A percentile compares a stretch with the other conserved stretches of the same genome.
Evolutionary conservation across 139 green algal genomes (phyloP).

Genomic region (Chlamydomonas applanata): DNA sequence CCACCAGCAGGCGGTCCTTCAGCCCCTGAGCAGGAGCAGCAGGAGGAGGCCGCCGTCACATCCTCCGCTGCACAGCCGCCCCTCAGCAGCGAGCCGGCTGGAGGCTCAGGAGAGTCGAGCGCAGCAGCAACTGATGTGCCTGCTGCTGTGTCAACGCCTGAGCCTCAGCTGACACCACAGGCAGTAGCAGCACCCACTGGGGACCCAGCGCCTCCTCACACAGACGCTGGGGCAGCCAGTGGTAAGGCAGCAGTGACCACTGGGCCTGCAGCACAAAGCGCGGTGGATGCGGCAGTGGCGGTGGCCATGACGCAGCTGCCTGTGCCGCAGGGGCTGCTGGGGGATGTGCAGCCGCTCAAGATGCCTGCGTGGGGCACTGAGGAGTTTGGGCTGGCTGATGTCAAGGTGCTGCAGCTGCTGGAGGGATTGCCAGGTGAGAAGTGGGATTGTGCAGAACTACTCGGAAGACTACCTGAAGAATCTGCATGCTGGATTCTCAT

Average conservation of each 20-base stretch:
- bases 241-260: too few relatives aligned
- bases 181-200: not conserved
- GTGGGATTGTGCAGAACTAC: not conserved
- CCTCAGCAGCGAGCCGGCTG: too few relatives aligned
- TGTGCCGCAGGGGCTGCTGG: not conserved
- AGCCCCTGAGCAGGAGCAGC: too few relatives aligned
- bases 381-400: conserved; percentile 61
- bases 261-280: not conserved
- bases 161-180: not conserved
- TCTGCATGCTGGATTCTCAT: too few relatives aligned
- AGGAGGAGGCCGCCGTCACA: too few relatives aligned
- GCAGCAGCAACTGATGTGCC: too few relatives aligned
- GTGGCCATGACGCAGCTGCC: not conserved
- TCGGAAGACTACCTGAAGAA: not conserved
- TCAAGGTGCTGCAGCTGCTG: conserved; percentile 55
- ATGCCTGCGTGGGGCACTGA: conserved; percentile 51
- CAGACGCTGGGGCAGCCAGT: too few relatives aligned
- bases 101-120: too few relatives aligned
- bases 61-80: too few relatives aligned
- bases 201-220: too few relatives aligned
- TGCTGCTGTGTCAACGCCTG: not conserved
- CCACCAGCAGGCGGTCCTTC: too few relatives aligned
- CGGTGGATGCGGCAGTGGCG: not conserved
- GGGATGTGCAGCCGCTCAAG: not conserved
- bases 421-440: conserved; percentile 55